Evolutionary conservation across 768 basidiomycete species (phyloP), one percentile per base, ranked within the genome.

Genomic region (Hygrophorus russula): DNA sequence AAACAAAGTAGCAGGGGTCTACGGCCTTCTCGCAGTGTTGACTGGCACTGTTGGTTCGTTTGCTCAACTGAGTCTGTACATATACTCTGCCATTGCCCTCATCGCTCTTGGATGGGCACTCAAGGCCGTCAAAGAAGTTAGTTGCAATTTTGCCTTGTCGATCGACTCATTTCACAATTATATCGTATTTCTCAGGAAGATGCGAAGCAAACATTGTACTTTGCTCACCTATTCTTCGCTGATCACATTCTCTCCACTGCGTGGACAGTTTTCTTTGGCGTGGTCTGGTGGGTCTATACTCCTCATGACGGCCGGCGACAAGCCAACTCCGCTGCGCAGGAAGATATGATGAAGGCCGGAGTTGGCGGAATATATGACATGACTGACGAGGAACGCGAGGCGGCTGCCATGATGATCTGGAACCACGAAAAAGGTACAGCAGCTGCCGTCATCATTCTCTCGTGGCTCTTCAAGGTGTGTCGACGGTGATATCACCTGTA

Each of bases 1-100:
- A 51, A 99, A 99, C 74, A 99, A 99, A 66, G 94, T 93, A 39
- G 93, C 96, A 14, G 94, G 96, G 40, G 77, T 97, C 7, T 99
- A 98, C 59, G 96, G 96, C 44, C 75, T 99, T 45, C 81, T 99
- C 46, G 93, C 92, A 4, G 75, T 92, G 45, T 63, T 92, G 46
- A 85, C 84, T 1, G 93, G 93, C 14, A 82, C 87, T 24, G 90
- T 87, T n/a, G 83, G 85, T n/a, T 80, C 83, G n/a, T 79, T 91
- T 51, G 80, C 84, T 0, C 96, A 99, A 63, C 71, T 97, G 47
- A 86, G 80, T 60, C 72, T 94, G 56, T 98, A 98, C 62, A 70
- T 92, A 14, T 99, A 99, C 67, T 97, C 93, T 8, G 80, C 84
- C 44, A 59, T 82, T 18, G 88, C 81, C 32, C 74, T 98, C 34